Conservation (phyloP, 345 rosid species). For the Toxicodendron radicans region DNA sequence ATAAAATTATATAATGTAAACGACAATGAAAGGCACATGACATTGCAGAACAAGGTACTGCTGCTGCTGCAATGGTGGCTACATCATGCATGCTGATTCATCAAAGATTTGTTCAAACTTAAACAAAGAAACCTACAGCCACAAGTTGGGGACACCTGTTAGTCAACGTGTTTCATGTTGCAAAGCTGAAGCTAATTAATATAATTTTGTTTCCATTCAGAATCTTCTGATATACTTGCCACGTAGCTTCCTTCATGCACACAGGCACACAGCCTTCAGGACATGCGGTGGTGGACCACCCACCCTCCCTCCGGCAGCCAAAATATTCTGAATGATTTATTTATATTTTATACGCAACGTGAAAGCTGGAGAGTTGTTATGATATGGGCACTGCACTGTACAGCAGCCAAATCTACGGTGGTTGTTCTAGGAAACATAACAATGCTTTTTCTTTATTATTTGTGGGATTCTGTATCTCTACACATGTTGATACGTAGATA, state of each 20-base stretch:
- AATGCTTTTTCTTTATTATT: not conserved
- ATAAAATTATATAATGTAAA: not conserved
- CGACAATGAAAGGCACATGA: not conserved
- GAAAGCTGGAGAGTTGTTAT: not conserved
- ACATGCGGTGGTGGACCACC: not conserved
- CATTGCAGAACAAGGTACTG: not conserved
- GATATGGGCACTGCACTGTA: not conserved
- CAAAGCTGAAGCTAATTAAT: not conserved
- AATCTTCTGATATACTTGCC: not conserved
- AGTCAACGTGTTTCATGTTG: conserved; percentile 19
- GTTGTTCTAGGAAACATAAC: conserved; percentile 4
- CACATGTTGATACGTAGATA: not conserved
- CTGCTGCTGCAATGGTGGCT: conserved; percentile 4
- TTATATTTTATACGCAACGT: not conserved
- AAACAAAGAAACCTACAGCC: not conserved
- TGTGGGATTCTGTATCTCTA: not conserved
- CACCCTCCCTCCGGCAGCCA: not conserved
- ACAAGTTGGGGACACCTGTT: not conserved
- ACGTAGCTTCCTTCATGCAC: not conserved
- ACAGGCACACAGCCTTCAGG: not conserved
- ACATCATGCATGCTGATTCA: not conserved
- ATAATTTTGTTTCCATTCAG: too few relatives aligned
- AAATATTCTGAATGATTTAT: not conserved
- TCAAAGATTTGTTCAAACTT: not conserved
- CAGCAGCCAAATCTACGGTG: conserved; percentile 6